These are phyloP conservation scores for Lentinula raphanica DNA, from an alignment of 768 basidiomycete genomes.

Conservation along the genomic window DNA sequence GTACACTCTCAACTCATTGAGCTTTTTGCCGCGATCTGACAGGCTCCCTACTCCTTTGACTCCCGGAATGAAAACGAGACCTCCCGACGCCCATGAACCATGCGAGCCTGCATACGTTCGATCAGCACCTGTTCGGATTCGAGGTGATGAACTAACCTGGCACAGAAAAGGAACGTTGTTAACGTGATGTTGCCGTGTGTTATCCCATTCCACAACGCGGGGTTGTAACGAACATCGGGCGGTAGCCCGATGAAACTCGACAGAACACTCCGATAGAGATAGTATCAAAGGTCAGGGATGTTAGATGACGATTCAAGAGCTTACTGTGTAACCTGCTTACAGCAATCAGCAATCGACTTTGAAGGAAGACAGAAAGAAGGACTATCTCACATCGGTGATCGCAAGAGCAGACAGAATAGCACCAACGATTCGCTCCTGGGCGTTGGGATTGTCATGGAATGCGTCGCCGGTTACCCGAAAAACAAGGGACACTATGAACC, in stretches of 20 bases:
- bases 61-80: slow-evolving; percentile 37
- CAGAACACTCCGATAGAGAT: slow-evolving; percentile 38
- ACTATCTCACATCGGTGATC: slow-evolving; percentile 57
- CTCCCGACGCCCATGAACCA: slow-evolving; percentile 54
- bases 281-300: background rate
- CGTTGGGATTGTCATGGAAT: slow-evolving; percentile 46
- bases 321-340: slow-evolving; percentile 54
- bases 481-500: slow-evolving; percentile 57
- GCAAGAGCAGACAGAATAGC: slow-evolving; percentile 58
- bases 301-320: slow-evolving; percentile 15
- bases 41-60: background rate
- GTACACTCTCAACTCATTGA: background rate
- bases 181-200: slow-evolving; percentile 76
- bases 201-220: slow-evolving; percentile 60
- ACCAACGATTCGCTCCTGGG: slow-evolving; percentile 67
- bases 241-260: slow-evolving; percentile 58
- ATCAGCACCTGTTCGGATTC: too few species aligned
- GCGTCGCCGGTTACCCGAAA: slow-evolving; percentile 64
- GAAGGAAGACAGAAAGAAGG: background rate
- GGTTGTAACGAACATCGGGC: slow-evolving; percentile 41
- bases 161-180: slow-evolving; percentile 47
- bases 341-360: background rate
- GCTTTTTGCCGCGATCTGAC: background rate
- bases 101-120: slow-evolving; percentile 32
- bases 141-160: slow-evolving; percentile 40